phyloP scores from a whole-genome alignment of 805 yeast genomes.

The Zygotorulaspora chibaensis region DNA sequence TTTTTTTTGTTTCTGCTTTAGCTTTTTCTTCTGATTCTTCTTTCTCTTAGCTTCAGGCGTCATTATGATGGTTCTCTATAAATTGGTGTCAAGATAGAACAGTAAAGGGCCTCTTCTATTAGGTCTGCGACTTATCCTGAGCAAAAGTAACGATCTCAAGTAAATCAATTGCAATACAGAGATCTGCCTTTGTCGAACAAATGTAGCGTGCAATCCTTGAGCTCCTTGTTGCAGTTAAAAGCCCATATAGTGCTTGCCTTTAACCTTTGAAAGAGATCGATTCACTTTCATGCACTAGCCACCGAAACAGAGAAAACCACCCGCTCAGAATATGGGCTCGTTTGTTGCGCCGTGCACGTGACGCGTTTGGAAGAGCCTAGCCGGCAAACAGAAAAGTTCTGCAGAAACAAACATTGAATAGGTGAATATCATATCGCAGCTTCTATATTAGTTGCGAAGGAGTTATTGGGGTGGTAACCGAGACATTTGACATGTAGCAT shows the following conservation, averaged over 20 bases:
- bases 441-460: too few relatives aligned
- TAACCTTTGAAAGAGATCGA: neutral
- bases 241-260: neutral
- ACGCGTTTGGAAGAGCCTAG: neutral
- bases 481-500: too few relatives aligned
- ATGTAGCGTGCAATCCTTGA: too few relatives aligned
- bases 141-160: neutral
- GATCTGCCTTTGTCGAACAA: too few relatives aligned
- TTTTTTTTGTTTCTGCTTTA: slow-evolving; percentile 32
- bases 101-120: neutral
- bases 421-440: too few relatives aligned
- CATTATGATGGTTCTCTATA: slow-evolving; percentile 9
- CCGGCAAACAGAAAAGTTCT: too few relatives aligned
- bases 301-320: neutral
- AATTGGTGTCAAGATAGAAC: neutral
- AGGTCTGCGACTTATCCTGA: neutral
- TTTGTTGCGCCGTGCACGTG: neutral
- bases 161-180: neutral
- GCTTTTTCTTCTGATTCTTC: slow-evolving; percentile 35
- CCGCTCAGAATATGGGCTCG: neutral
- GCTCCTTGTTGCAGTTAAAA: too few relatives aligned
- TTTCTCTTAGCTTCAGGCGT: slow-evolving; percentile 32
- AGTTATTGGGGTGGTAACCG: too few relatives aligned
- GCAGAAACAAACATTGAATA: too few relatives aligned
- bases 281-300: neutral